These are phyloP conservation scores for Coemansia sp. DNA, from an alignment of 192 early-diverging fungal genomes.

Conservation along the genomic window DNA sequence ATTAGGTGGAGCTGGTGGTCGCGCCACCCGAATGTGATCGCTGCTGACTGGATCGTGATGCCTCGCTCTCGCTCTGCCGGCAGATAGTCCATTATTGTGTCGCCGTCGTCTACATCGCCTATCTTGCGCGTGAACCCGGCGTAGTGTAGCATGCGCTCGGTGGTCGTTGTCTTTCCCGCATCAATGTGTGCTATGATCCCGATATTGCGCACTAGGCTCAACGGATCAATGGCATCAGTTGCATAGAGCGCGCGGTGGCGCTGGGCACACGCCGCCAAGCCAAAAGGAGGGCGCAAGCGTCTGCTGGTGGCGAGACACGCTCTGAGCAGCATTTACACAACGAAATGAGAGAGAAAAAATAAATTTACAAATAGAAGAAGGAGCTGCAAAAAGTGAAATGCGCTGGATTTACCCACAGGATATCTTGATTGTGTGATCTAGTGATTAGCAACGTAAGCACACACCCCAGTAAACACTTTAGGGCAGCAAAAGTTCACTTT, in stretches of 20 bases:
- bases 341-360: background rate
- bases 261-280: background rate
- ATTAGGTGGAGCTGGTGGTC: constrained; percentile 84
- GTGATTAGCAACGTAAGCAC: constrained; percentile 3
- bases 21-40: constrained; percentile 81
- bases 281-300: background rate
- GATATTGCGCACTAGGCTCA: constrained; percentile 69
- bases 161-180: constrained; percentile 95
- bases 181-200: constrained; percentile 98
- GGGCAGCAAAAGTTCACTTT: too few species aligned
- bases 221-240: background rate
- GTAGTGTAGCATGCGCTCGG: constrained; percentile 97
- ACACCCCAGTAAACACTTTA: too few species aligned
- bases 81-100: constrained; percentile 93
- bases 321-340: background rate
- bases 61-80: constrained; percentile 85
- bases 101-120: constrained; percentile 92
- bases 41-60: constrained; percentile 91
- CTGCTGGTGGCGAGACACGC: background rate
- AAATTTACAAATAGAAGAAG: background rate
- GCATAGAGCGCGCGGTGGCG: background rate
- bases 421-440: background rate
- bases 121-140: constrained; percentile 84
- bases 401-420: background rate
- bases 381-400: background rate